These are phyloP conservation scores for Primulina eburnea DNA, from an alignment of 257 asterid species.

Conservation along the genomic window DNA sequence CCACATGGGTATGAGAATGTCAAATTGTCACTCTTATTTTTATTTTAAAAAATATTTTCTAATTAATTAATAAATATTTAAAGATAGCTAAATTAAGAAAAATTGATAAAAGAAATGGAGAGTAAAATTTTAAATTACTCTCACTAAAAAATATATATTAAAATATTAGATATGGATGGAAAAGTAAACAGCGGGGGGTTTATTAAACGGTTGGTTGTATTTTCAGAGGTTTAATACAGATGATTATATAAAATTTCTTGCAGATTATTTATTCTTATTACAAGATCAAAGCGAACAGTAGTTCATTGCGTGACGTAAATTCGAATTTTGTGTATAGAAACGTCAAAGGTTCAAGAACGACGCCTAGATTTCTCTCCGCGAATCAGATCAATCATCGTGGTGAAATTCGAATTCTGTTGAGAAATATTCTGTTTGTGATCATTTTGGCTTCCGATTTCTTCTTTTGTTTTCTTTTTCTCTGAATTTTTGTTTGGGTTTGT, in stretches of 20 bases:
- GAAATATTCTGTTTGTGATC: background rate
- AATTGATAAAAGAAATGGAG: no score
- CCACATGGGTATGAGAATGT: no score
- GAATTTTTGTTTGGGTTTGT: background rate
- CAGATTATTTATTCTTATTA: background rate
- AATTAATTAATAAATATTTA: no score
- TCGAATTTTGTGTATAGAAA: conserved; percentile 14
- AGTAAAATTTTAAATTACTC: no score
- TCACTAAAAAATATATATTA: no score
- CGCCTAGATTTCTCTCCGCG: background rate
- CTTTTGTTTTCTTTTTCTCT: background rate
- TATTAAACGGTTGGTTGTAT: conserved; percentile 11
- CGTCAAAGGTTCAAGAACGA: background rate
- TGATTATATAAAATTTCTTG: background rate
- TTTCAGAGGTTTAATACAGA: conserved; percentile 46
- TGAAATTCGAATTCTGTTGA: conserved; percentile 12
- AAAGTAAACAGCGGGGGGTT: conserved; percentile 29
- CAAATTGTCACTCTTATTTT: no score
- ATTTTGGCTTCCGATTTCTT: background rate
- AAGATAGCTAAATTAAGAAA: no score
- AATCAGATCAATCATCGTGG: conserved; percentile 30
- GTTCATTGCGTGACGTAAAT: conserved; percentile 39
- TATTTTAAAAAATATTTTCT: no score
- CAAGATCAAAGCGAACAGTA: background rate
- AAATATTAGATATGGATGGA: background rate